Conservation (phyloP, 345 rosid species). For the Odontarrhena argentea region DNA sequence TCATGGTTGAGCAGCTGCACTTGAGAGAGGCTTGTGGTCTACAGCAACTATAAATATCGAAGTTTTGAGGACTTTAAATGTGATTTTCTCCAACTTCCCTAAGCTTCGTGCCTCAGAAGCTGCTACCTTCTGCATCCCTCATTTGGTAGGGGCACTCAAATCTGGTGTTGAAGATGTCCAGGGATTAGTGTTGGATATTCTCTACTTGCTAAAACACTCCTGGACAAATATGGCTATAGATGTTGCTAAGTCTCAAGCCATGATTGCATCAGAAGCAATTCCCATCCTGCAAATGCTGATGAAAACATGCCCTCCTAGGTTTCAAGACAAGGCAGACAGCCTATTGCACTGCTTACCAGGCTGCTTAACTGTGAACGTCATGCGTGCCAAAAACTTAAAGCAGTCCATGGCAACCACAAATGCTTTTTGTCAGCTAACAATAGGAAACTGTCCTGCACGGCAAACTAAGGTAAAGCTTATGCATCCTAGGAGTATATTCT, state of each 20-base stretch:
- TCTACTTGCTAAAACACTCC: constrained; percentile 74
- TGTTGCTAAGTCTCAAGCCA: constrained; percentile 77
- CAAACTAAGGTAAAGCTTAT: constrained; percentile 71
- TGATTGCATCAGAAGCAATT: constrained; percentile 82
- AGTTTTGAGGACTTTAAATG: constrained; percentile 67
- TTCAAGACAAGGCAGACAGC: constrained; percentile 82
- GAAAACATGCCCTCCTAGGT: constrained; percentile 82
- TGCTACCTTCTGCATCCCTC: constrained; percentile 87
- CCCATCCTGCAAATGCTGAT: constrained; percentile 78
- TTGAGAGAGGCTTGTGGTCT: constrained; percentile 86
- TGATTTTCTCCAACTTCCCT: constrained; percentile 77
- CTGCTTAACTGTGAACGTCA: constrained; percentile 72
- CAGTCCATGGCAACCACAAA: constrained; percentile 79
- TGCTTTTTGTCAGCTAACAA: constrained; percentile 79
- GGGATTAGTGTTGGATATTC: constrained; percentile 73
- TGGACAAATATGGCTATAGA: constrained; percentile 86
- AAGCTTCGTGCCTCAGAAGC: constrained; percentile 90
- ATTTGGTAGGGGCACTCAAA: constrained; percentile 73
- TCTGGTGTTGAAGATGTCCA: constrained; percentile 76
- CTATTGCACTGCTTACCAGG: constrained; percentile 93
- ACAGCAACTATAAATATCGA: constrained; percentile 71
- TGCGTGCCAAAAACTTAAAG: constrained; percentile 81
- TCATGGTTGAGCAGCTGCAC: constrained; percentile 67
- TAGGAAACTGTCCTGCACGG: constrained; percentile 81
- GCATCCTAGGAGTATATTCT: background rate